phyloP scores from a whole-genome alignment of 2,329 filamentous ascomycete genomes.

The Aureobasidium sp. region DNA sequence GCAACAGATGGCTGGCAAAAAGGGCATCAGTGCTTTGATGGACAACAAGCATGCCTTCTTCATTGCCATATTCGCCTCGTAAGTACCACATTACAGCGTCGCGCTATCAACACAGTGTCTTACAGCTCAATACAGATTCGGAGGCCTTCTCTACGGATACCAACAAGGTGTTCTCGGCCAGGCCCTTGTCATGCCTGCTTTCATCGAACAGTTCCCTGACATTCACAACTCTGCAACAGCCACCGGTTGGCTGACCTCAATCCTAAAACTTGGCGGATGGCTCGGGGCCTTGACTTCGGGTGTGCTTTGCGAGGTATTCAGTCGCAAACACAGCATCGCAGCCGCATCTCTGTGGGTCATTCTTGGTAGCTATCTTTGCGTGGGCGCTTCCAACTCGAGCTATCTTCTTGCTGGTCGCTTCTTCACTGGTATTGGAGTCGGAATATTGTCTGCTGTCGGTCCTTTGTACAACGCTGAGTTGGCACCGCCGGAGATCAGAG shows the following conservation, averaged over 20 bases:
- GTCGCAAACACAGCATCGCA: conserved; percentile 46
- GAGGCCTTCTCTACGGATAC: conserved; percentile 35
- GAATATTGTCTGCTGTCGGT: conserved; percentile 44
- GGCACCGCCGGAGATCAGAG: conserved; percentile 54
- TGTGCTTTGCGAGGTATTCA: conserved; percentile 42
- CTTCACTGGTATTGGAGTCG: conserved; percentile 6
- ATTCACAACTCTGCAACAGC: neutral
- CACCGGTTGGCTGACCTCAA: conserved; percentile 28
- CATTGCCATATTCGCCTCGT: too few species aligned
- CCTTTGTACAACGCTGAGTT: conserved; percentile 41
- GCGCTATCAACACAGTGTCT: too few species aligned
- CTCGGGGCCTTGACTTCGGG: conserved; percentile 40
- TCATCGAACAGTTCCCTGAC: neutral
- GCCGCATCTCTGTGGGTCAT: conserved; percentile 37
- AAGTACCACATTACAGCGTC: too few species aligned
- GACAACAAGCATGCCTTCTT: too few species aligned
- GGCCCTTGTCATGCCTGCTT: conserved; percentile 44
- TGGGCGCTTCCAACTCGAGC: too few species aligned
- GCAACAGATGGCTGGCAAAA: too few species aligned
- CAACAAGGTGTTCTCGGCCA: conserved; percentile 47
- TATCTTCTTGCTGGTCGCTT: conserved; percentile 1
- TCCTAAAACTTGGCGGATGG: conserved; percentile 37
- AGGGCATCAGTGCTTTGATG: too few species aligned
- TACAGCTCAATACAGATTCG: too few species aligned
- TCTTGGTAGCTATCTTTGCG: conserved; percentile 21